Percentiles rank a stretch among this genome's conserved stretches.
Conservation (phyloP, 371 early-diverging fungal species). For the Chytridium lagenaria region DNA sequence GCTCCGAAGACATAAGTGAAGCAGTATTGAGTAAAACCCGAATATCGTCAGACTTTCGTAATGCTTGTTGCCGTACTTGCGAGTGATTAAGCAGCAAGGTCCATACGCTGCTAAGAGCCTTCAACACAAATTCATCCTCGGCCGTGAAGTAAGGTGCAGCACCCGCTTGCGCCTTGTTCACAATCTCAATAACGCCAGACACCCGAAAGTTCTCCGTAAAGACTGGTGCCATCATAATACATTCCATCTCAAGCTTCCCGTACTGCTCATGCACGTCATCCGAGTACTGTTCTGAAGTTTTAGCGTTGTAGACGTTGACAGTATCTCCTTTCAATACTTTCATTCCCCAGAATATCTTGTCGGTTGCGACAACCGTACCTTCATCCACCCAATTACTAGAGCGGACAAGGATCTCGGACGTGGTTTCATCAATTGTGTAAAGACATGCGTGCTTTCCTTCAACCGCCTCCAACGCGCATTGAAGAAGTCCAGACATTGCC, state of each 20-base stretch:
- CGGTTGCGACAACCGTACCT: constrained; percentile 1
- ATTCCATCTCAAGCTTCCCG: constrained; percentile 38
- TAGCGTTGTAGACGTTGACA: constrained; percentile 52
- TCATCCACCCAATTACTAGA: constrained; percentile 39
- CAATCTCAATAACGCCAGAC: constrained; percentile 48
- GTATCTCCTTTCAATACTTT: constrained; percentile 41
- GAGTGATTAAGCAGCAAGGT: constrained; percentile 38
- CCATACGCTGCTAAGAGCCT: constrained; percentile 43
- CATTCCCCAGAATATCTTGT: constrained; percentile 28
- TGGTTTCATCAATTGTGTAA: constrained; percentile 41
- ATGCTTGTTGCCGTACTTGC: constrained; percentile 16
- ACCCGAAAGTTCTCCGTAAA: constrained; percentile 32
- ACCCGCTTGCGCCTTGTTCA: constrained; percentile 40
- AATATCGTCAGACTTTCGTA: constrained; percentile 48
- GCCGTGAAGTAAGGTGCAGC: constrained; percentile 49
- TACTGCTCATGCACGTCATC: constrained; percentile 44
- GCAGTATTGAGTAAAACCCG: constrained; percentile 51
- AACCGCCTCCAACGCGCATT: constrained; percentile 30
- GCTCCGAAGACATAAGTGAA: constrained; percentile 48
- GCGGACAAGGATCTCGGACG: constrained; percentile 29
- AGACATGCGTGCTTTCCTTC: constrained; percentile 39
- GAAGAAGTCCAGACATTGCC: constrained; percentile 30
- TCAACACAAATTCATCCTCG: constrained; percentile 53
- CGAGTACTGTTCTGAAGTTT: constrained; percentile 43
- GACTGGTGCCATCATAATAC: constrained; percentile 49